Evolutionary conservation across 2,329 filamentous ascomycete genomes (phyloP).

Genomic region (Apiospora phragmitis): DNA sequence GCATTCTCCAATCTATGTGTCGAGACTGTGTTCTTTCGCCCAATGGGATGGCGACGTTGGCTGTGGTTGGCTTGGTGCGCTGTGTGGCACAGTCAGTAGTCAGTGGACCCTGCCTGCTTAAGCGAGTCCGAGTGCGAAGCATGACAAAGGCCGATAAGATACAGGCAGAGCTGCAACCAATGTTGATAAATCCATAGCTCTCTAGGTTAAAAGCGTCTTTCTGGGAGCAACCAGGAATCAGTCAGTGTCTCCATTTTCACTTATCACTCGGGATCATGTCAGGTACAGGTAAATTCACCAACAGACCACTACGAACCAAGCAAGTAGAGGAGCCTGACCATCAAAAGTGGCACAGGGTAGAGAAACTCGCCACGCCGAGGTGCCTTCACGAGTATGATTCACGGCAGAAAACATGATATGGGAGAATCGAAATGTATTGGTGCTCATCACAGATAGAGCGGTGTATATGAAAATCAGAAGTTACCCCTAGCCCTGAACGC

Average conservation of each 20-base stretch:
- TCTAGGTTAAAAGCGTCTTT: not conserved
- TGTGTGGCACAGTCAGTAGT: too few species aligned
- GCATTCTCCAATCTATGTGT: not conserved
- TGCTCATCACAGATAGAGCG: conserved; percentile 2
- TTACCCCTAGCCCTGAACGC: not conserved
- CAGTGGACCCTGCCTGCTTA: not conserved
- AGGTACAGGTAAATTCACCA: not conserved
- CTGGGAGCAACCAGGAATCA: not conserved
- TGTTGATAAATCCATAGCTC: not conserved
- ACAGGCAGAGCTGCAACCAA: not conserved
- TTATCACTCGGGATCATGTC: not conserved
- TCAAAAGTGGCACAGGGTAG: not conserved
- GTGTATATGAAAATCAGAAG: not conserved
- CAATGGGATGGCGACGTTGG: not conserved
- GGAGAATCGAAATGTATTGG: conserved; percentile 1
- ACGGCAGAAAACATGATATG: not conserved
- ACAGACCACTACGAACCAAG: not conserved
- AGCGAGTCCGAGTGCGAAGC: not conserved
- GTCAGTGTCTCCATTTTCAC: not conserved
- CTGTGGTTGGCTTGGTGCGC: not conserved
- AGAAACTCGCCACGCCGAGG: not conserved
- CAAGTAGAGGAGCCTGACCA: not conserved
- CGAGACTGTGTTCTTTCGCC: not conserved
- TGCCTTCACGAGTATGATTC: not conserved
- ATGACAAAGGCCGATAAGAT: not conserved